These are phyloP conservation scores for Alopecurus myosuroides DNA, from an alignment of 176 grass and related monocot genomes.

Conservation along the genomic window DNA sequence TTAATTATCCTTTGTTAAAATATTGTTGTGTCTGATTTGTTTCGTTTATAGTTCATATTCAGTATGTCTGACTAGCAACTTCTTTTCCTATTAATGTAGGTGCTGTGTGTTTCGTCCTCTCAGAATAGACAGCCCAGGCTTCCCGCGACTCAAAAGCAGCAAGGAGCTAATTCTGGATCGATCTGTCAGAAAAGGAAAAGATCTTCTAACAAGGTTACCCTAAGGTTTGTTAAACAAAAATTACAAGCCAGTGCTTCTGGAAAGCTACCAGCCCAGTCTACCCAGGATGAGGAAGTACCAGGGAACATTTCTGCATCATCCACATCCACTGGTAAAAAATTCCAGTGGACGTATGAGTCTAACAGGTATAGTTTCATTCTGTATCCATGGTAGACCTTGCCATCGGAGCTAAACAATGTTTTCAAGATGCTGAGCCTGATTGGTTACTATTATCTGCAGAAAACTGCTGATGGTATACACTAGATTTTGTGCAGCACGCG, in stretches of 20 bases:
- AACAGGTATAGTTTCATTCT: conserved; percentile 64
- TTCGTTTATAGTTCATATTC: conserved; percentile 2
- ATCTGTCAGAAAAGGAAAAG: conserved; percentile 58
- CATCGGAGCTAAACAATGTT: conserved; percentile 2
- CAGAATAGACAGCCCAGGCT: conserved; percentile 21
- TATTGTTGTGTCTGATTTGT: conserved; percentile 19
- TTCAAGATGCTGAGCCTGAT: conserved; percentile 13
- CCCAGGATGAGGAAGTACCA: conserved; percentile 19
- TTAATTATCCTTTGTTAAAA: conserved; percentile 26
- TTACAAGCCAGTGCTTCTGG: conserved; percentile 13
- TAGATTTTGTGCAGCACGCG: conserved; percentile 61
- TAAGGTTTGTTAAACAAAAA: conserved; percentile 26
- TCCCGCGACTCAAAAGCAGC: conserved; percentile 25
- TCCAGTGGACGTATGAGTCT: conserved; percentile 65
- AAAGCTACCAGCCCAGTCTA: conserved; percentile 9
- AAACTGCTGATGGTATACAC: conserved; percentile 72
- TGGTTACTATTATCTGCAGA: conserved; percentile 44
- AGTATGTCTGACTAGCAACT: conserved; percentile 8
- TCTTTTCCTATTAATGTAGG: conserved; percentile 45
- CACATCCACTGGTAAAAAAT: conserved; percentile 43
- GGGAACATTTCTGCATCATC: conserved; percentile 18
- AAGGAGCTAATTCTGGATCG: conserved; percentile 30
- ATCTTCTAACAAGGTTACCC: conserved; percentile 27
- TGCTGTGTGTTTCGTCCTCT: conserved; percentile 61
- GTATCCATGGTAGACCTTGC: conserved; percentile 4